phyloP scores from a whole-genome alignment of 805 yeast genomes.

The Yarrowia keelungensis region DNA sequence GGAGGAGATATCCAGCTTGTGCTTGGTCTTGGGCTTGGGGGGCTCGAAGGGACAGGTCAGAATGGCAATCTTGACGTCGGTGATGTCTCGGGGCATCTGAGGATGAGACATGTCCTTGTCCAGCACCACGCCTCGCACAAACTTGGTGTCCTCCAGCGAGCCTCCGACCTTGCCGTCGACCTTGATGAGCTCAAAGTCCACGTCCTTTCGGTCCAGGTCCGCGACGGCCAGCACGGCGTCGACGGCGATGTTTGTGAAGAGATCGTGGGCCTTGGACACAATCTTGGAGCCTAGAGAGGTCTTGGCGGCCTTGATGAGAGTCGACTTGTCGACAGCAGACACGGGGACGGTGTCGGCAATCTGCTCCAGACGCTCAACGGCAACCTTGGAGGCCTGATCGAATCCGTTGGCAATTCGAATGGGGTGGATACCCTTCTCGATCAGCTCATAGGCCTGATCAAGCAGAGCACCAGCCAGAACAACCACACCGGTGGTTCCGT shows the following conservation, averaged over 20 bases:
- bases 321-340: slow-evolving; percentile 54
- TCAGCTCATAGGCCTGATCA: slow-evolving; percentile 92
- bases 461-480: slow-evolving; percentile 93
- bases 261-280: slow-evolving; percentile 91
- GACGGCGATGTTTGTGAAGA: slow-evolving; percentile 96
- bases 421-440: slow-evolving; percentile 97
- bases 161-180: slow-evolving; percentile 98
- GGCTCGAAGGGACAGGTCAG: slow-evolving; percentile 99
- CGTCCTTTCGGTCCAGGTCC: slow-evolving; percentile 90
- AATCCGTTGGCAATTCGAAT: slow-evolving; percentile 96
- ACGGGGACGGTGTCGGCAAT: slow-evolving; percentile 72
- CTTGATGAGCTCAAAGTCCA: slow-evolving; percentile 94
- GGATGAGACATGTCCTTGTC: slow-evolving; percentile 99
- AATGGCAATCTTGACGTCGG: slow-evolving; percentile 88
- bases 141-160: slow-evolving; percentile 78
- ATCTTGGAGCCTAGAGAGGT: slow-evolving; percentile 95
- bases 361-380: slow-evolving; percentile 74
- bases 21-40: slow-evolving; percentile 99
- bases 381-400: slow-evolving; percentile 94
- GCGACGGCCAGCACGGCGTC: slow-evolving; percentile 94
- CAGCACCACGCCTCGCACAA: slow-evolving; percentile 88
- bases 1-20: slow-evolving; percentile 89
- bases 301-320: slow-evolving; percentile 87
- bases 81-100: slow-evolving; percentile 87
- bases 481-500: slow-evolving; percentile 98